Conservation (phyloP, 2,329 filamentous ascomycete species). For the Colletotrichum spaethianum region DNA sequence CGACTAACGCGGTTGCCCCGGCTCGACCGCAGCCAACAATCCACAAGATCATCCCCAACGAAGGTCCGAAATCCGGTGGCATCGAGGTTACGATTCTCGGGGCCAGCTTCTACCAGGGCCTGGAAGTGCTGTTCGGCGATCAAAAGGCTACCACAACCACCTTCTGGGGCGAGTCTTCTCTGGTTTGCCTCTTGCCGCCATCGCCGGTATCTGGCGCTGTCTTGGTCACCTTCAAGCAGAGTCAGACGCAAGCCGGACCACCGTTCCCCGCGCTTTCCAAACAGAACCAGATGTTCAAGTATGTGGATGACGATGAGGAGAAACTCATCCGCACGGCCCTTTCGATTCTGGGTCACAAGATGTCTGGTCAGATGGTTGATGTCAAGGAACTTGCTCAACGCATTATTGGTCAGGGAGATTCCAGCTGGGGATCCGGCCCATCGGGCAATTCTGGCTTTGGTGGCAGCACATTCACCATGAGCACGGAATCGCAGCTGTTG, state of each 20-base stretch:
- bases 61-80: slow-evolving; percentile 86
- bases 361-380: slow-evolving; percentile 74
- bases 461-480: slow-evolving; percentile 60
- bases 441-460: slow-evolving; percentile 55
- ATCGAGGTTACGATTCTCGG: slow-evolving; percentile 91
- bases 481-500: slow-evolving; percentile 75
- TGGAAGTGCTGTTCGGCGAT: slow-evolving; percentile 88
- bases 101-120: slow-evolving; percentile 80
- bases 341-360: slow-evolving; percentile 74
- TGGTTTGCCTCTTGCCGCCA: slow-evolving; percentile 84
- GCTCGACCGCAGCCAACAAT: slow-evolving; percentile 72
- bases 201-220: slow-evolving; percentile 77
- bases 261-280: slow-evolving; percentile 51
- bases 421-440: slow-evolving; percentile 60
- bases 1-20: slow-evolving; percentile 61
- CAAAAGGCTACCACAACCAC: slow-evolving; percentile 78
- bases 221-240: slow-evolving; percentile 77
- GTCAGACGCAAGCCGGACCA: slow-evolving; percentile 57
- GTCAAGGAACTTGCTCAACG: slow-evolving; percentile 73
- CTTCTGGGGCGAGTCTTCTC: slow-evolving; percentile 84
- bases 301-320: slow-evolving; percentile 79
- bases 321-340: slow-evolving; percentile 78
- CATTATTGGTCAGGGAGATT: slow-evolving; percentile 67
- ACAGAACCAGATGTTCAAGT: slow-evolving; percentile 75
- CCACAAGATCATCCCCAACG: slow-evolving; percentile 85